Evolutionary conservation across 2,329 filamentous ascomycete species (phyloP), one percentile per base, ranked within the genome.

Genomic region (Nemania sp.): DNA sequence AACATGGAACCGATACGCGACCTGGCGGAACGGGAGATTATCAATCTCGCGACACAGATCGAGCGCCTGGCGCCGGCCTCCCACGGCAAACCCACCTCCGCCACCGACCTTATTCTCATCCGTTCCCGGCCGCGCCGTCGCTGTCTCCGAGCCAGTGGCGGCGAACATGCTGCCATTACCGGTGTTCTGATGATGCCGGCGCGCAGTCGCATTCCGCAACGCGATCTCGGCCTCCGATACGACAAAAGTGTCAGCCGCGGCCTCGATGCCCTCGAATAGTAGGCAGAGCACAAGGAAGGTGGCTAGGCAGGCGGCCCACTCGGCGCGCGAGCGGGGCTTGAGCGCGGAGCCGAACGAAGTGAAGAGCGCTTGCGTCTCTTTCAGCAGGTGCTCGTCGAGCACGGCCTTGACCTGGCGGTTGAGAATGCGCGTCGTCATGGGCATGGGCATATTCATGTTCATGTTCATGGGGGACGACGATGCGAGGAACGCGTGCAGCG

Each of bases 11-110:
- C 82, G 80, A 58, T 80, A 81, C 3, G 78, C 79, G 62, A 84
- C 82, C 67, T 84, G 80, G 67, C 77, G 80, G 64, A 84, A 84
- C 0, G 81, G 81, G 71, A 83, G 71, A 60, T 81, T 81, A 64
- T 84, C 81, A 41, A 84, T 73, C 63, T 80, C 77, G 24, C 68
- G 67, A 68, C 77, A 80, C 24, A 78, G 68, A 6, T 70, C 68
- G 39, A 80, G 69, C n/a, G 77, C 79, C 26, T 75, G 72, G 6
- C 67, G 68, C 34, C 77, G 74, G 50, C 70, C 67, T 63, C 72
- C 62, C 65, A 65, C 6, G 73, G 69, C 22, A 67, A 62, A 54
- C 2, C 49, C 54, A 23, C 49, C 39, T 19, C 37, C 49, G 4
- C 42, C 30, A 12, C 50, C 46, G 37, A 30, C 46, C n/a, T 37